Base-by-base conservation (phyloP, 768 basidiomycete genomes). In the Mycena maculata region DNA sequence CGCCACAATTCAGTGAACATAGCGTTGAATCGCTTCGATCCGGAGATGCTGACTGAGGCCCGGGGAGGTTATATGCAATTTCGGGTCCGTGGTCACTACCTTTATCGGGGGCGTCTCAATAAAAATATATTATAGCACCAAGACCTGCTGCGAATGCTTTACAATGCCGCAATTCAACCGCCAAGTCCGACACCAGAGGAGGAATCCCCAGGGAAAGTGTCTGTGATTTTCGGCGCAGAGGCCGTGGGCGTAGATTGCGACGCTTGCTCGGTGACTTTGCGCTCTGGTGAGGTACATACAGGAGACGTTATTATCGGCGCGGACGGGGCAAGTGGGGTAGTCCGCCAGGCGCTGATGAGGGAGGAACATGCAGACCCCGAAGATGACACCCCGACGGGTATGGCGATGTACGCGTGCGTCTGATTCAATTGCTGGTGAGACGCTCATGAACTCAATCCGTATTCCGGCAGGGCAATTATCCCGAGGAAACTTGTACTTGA, bases 261-360 rank as follows among this genome's bases (percentile, higher is more conserved):
- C 2, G 41, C 64, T 4, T 22, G 36, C 31, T 31, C 58, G 31
- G 64, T 66, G 28, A 53, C 57, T 16, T 27, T 55, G 31, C 50
- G 31, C 2, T 60, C 52, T 15, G 65, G 65, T 13, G 41, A 66
- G 20, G 38, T 47, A 4, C 31, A 53, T 20, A 45, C 30, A 6
- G 65, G 22, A 16, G 58, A 66, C 20, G 65, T 25, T 12, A 54
- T 66, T 30, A 54, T 66, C 23, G 65, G 65, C 18, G 65, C 65
- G n/a, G 65, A 66, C 36, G 65, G 65, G 11, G 36, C 23, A 18
- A 18, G n/a, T 1, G 65, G 65, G 8, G 36, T 66, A 7, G 65
- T 66, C 5, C 57, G 65, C 18, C 28, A 42, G 15, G 18, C 20
- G 2, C 27, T 66, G 25, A 55, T 53, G 41, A 31, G 48, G 50